A percentile compares a stretch with the other conserved stretches of the same genome.
phyloP scores from a whole-genome alignment of 352 stramenopile species.

The Phytophthora crassamura region DNA sequence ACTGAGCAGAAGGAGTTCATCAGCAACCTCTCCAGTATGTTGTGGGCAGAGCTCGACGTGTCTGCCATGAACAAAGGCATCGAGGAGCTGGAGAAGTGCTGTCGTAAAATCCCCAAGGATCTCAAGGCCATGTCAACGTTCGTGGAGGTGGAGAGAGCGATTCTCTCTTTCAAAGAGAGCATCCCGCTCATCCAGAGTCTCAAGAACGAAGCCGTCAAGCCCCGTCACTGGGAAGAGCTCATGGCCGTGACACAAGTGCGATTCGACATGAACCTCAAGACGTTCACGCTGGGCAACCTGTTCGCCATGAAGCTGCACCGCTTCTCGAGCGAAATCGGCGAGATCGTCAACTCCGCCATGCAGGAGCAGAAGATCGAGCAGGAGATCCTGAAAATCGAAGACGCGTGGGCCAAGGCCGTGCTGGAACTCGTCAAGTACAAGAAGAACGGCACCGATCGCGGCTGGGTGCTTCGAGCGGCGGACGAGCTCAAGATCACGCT shows the following conservation, averaged over 20 bases:
- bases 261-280: slow-evolving; percentile 95
- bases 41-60: slow-evolving; percentile 95
- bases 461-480: slow-evolving; percentile 82
- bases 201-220: slow-evolving; percentile 95
- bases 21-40: slow-evolving; percentile 83
- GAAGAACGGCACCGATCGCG: slow-evolving; percentile 89
- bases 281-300: slow-evolving; percentile 91
- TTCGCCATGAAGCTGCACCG: slow-evolving; percentile 94
- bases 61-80: slow-evolving; percentile 91
- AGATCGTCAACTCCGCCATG: slow-evolving; percentile 94
- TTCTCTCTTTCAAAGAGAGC: slow-evolving; percentile 94
- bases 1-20: slow-evolving; percentile 95
- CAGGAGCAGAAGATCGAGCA: slow-evolving; percentile 96
- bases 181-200: slow-evolving; percentile 94
- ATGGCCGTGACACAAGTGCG: slow-evolving; percentile 90
- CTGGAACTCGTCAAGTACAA: slow-evolving; percentile 94
- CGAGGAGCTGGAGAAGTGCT: slow-evolving; percentile 93
- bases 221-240: slow-evolving; percentile 91
- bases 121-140: slow-evolving; percentile 92
- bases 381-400: slow-evolving; percentile 93
- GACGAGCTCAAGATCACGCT: slow-evolving; percentile 87
- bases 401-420: slow-evolving; percentile 88
- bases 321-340: slow-evolving; percentile 90
- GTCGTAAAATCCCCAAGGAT: slow-evolving; percentile 92
- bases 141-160: slow-evolving; percentile 91